Evolutionary conservation across 495 filamentous ascomycete genomes (phyloP).

Genomic region (Monascus purpureus): DNA sequence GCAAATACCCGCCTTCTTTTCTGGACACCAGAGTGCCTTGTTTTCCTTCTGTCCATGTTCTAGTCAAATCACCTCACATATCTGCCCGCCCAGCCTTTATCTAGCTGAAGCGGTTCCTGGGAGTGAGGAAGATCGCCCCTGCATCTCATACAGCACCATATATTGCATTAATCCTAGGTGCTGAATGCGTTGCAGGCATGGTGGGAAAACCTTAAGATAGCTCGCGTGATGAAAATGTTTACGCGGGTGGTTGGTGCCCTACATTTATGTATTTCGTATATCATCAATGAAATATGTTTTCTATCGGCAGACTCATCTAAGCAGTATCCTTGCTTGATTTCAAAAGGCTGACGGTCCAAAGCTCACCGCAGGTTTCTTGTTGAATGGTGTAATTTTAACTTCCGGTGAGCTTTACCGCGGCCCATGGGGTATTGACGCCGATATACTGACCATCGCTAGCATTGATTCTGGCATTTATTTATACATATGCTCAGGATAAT

Average conservation of each 20-base stretch:
- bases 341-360: conserved; percentile 29
- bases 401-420: conserved; percentile 23
- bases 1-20: conserved; percentile 69
- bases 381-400: conserved; percentile 41
- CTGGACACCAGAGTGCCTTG: conserved; percentile 1
- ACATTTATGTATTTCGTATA: conserved; percentile 43
- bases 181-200: conserved; percentile 67
- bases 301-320: no score
- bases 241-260: conserved; percentile 75
- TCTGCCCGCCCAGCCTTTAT: conserved; percentile 83
- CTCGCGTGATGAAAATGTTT: conserved; percentile 46
- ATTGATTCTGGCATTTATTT: conserved; percentile 62
- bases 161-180: conserved; percentile 62
- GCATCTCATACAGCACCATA: conserved; percentile 54
- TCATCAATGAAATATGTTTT: conserved; percentile 6
- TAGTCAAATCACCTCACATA: conserved; percentile 53
- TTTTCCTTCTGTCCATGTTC: conserved; percentile 4
- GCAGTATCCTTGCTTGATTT: conserved; percentile 8
- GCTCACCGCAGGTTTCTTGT: conserved; percentile 34
- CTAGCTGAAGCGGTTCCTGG: conserved; percentile 94
- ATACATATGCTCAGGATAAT: conserved; percentile 73
- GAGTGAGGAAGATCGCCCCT: conserved; percentile 94
- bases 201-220: conserved; percentile 87
- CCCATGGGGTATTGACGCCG: conserved; percentile 1
- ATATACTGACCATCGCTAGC: conserved; percentile 32